Conservation (phyloP, 192 early-diverging fungal species). For the Glomus cerebriforme region DNA sequence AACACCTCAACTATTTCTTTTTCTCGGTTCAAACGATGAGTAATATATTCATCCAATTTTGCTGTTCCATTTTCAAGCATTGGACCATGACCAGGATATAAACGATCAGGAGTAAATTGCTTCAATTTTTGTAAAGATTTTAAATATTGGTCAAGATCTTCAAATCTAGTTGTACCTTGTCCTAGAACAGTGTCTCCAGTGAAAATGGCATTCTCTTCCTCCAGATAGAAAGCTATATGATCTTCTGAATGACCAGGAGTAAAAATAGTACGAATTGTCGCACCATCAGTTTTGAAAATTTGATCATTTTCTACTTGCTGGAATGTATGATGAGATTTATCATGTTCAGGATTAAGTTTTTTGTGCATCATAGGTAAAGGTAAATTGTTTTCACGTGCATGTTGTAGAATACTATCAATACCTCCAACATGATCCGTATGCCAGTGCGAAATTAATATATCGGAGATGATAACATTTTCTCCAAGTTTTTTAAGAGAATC, state of each 20-base stretch:
- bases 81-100: conserved; percentile 78
- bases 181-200: conserved; percentile 85
- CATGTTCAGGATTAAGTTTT: conserved; percentile 32
- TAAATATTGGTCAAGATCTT: conserved; percentile 71
- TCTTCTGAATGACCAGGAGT: conserved; percentile 86
- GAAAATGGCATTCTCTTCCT: conserved; percentile 69
- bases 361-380: conserved; percentile 32
- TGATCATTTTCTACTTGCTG: conserved; percentile 54
- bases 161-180: conserved; percentile 79
- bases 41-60: conserved; percentile 75
- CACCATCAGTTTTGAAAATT: conserved; percentile 63
- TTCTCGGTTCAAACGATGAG: conserved; percentile 77
- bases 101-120: conserved; percentile 30
- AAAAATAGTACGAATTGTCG: conserved; percentile 60
- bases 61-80: conserved; percentile 63
- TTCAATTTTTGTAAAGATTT: conserved; percentile 59
- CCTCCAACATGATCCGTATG: conserved; percentile 85
- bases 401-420: conserved; percentile 41
- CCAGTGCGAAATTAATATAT: conserved; percentile 78
- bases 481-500: conserved; percentile 48
- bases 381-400: conserved; percentile 33
- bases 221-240: conserved; percentile 71
- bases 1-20: conserved; percentile 65
- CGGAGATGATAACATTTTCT: conserved; percentile 55
- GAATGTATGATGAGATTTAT: conserved; percentile 38